phyloP scores from a whole-genome alignment of 2,329 filamentous ascomycete species.

The Onygena corvina region DNA sequence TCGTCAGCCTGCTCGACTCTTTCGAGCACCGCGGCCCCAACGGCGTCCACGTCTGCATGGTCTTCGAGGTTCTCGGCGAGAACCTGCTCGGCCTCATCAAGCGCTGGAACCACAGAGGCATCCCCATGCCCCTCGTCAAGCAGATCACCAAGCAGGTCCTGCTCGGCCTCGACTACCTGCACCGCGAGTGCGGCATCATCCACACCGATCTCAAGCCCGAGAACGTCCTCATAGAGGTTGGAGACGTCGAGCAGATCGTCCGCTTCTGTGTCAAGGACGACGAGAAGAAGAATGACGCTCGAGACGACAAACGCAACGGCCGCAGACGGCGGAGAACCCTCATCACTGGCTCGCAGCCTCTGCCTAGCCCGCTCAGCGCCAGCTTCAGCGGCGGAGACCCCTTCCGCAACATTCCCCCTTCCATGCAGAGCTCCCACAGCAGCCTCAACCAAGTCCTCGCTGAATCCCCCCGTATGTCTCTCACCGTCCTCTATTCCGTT shows the following conservation, averaged over 20 bases:
- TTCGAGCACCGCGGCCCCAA: constrained; percentile 98
- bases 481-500: neutral
- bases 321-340: constrained; percentile 79
- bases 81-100: constrained; percentile 93
- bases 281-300: constrained; percentile 49
- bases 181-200: constrained; percentile 96
- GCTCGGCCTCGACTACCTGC: constrained; percentile 87
- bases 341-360: constrained; percentile 91
- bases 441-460: constrained; percentile 78
- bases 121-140: constrained; percentile 91
- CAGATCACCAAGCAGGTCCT: constrained; percentile 98
- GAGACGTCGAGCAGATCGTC: constrained; percentile 96
- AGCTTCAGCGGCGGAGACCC: constrained; percentile 73
- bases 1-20: constrained; percentile 89
- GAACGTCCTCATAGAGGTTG: constrained; percentile 97
- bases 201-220: constrained; percentile 96
- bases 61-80: constrained; percentile 94
- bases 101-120: constrained; percentile 94
- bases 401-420: constrained; percentile 44
- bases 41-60: constrained; percentile 96
- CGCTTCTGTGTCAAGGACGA: constrained; percentile 83
- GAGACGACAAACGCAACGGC: constrained; percentile 86
- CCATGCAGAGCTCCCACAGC: constrained; percentile 50
- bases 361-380: constrained; percentile 87
- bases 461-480: constrained; percentile 52